Base-by-base conservation (phyloP, 2,329 filamentous ascomycete species). In the Exophiala mesophila region DNA sequence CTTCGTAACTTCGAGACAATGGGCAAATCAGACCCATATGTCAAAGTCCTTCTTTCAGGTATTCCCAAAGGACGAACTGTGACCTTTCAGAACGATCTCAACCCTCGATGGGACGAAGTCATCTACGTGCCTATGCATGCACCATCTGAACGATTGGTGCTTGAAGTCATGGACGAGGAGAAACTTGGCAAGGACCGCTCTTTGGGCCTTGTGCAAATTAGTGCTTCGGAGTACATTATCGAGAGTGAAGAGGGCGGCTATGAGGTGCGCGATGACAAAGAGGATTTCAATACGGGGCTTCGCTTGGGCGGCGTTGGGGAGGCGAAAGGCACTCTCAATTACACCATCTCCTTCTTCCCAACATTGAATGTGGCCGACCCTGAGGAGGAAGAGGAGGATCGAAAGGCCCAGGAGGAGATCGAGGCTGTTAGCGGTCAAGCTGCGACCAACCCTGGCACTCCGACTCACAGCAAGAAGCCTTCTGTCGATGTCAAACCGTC, bases 91-190 rank as follows among this genome's bases (percentile, higher is more conserved):
- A 98, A 95, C 67, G 94, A 96, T 49, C 78, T 98, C 44, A 88
- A 94, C 61, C 92, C 92, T 2, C 85, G 92, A 39, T 98, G 86
- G 82, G 88, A 98, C 58, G 92, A 98, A 65, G 82, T 98, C 17
- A 77, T 96, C 16, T 98, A 98, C 59, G 76, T 98, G 1, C 90
- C 94, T 1, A 77, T 98, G 44, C 90, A 96, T 62, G 88, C 83
- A 5, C 58, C 77, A 10, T 83, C 87, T 21, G 92, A 98, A 62
- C 88, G 85, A 58, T 71, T 98, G 20, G 80, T 82, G 1, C 68
- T 98, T 13, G 92, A 98, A 63, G 88, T 97, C 52, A 95, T 98
- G 90, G 92, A 98, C 57, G 81, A 92, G 48, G 92, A 98, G 66
- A 89, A 82, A 55, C 75, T 97, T 59, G 87, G 87, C 57, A 92